Evolutionary conservation across 2,329 filamentous ascomycete genomes (phyloP), one percentile per base, ranked within the genome.

Genomic region (Atkinsonella texensis): DNA sequence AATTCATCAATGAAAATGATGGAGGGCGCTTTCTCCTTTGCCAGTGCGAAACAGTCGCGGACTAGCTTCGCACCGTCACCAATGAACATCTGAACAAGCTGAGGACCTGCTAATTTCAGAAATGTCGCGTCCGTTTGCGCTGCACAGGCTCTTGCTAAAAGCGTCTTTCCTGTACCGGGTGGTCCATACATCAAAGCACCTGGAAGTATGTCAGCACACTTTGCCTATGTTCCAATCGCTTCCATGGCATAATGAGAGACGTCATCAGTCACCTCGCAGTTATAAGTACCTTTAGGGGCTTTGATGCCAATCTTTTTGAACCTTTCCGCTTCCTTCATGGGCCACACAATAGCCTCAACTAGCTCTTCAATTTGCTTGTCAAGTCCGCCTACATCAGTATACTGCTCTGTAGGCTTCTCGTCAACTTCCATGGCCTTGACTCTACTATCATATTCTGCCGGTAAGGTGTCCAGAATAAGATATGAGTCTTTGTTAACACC

Each of bases 271-370:
- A 15, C 3, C 9, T 15, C 13, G 32, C n/a, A 33, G 10, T 18
- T 33, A 15, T 9, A 7, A 20, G 17, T 80, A 96, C 93, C 93
- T 74, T 98, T 98, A 13, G 93, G 93, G 41, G 93, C 91, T 75
- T 98, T 98, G 77, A 98, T 98, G 60, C 93, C 93, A 63, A 98
- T 96, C 79, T 96, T 97, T 80, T 96, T 97, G 76, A 98, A 98
- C 18, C 91, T 82, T 62, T 98, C 94, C 1, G 93, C 90, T 73
- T 98, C 91, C 79, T 97, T 97, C 93, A 98, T 98, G 2, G 93
- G 93, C 91, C 91, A 97, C 32, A 98, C 93, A 48, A 98, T 93
- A 52, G 93, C 93, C 74, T 98, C 93, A 9, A 98, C 90, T 51
- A 98, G 79, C 73, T 98, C 94, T 69, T 96, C 91, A 65, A 98